These are phyloP conservation scores for Cyberlindnera mycetangii DNA, from an alignment of 805 yeast species.

Conservation along the genomic window DNA sequence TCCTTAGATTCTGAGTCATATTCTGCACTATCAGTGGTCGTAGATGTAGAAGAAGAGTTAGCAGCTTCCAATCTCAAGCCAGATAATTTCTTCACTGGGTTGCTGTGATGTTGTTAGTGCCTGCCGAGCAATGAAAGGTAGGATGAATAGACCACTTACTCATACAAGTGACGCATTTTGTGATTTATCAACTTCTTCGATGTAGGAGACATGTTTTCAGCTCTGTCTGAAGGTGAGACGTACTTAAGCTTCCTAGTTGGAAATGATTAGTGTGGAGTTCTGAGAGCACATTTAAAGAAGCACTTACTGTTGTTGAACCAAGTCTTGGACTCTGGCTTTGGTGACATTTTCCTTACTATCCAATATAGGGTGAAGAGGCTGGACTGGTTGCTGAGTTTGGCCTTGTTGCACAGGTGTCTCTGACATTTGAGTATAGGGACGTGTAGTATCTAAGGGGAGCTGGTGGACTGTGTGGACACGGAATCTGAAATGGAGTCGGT, in stretches of 20 bases:
- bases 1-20: background rate
- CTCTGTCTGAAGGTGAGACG: conserved; percentile 30
- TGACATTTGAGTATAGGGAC: background rate
- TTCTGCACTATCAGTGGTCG: background rate
- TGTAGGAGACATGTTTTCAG: conserved; percentile 30
- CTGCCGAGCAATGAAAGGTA: conserved; percentile 1
- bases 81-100: conserved; percentile 28
- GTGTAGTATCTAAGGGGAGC: background rate
- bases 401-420: background rate
- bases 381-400: conserved; percentile 18
- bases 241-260: conserved; percentile 26
- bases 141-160: conserved; percentile 12
- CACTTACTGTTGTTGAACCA: conserved; percentile 29
- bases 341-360: conserved; percentile 28
- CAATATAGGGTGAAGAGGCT: conserved; percentile 30
- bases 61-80: conserved; percentile 27
- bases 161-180: conserved; percentile 26
- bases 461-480: background rate
- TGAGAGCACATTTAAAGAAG: background rate
- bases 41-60: conserved; percentile 4
- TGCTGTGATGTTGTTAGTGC: conserved; percentile 13
- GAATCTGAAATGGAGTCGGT: no score
- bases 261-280: background rate
- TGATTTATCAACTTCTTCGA: conserved; percentile 29
- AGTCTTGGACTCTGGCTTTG: conserved; percentile 29